Base-by-base conservation (phyloP, 192 early-diverging fungal species). In the Allomyces macrogynus region DNA sequence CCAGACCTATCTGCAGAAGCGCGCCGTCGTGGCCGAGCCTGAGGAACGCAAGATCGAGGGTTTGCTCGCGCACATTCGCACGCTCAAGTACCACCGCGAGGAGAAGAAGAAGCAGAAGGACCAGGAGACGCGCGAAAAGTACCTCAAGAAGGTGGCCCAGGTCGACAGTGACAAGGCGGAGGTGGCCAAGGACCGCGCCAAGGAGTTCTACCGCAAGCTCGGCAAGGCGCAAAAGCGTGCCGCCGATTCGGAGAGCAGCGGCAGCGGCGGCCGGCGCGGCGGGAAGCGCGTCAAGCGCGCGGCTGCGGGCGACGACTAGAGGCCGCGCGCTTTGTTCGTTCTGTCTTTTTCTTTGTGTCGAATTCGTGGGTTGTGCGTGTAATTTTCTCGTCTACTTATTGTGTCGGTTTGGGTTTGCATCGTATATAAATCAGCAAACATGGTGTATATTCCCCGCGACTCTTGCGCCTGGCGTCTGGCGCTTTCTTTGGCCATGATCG, bases 21-120 rank as follows among this genome's bases (percentile, higher is more conserved):
- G 91, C 23, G 94, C 91, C 0, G 89, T 97, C 24, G 84, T 96
- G 42, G 66, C 92, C 68, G 91, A 96, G 71, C 84, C 90, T 25
- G 83, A 91, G 68, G 94, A 97, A 72, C 87, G 86, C 79, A 87
- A 88, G 75, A 84, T 95, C 43, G 81, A 82, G 26, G 80, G 77
- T 14, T 68, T 99, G 43, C 82, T 99, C 71, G 86, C 89, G 67
- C 83, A 88, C 71, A 81, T 99, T 67, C 84, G 89, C 65, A 91
- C 89, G 25, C 76, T 93, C 43, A 81, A 86, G 67, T 84, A 89
- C 67, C 91, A 97, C 64, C 93, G 95, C 79, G 74, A 78, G 20
- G 76, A 73, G 57, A 93, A 92, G 79, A 82, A 81, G 69, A 84
- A 84, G 27, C 76, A 80, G 64, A 80, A 75, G 71, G 73, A 71